Evolutionary conservation across 345 rosid species (phyloP).

Genomic region (Eucalyptus rudis): DNA sequence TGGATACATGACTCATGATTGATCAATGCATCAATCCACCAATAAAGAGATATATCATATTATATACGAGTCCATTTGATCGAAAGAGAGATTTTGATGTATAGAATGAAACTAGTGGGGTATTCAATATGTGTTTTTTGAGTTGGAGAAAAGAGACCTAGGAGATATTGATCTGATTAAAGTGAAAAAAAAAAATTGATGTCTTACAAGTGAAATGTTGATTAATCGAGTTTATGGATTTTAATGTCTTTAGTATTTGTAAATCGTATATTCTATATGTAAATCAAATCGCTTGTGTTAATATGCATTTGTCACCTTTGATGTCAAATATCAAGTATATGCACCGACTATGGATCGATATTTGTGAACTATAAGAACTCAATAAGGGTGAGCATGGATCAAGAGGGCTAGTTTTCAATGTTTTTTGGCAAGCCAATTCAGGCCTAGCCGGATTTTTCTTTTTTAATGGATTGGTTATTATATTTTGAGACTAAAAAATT

Average conservation of each 20-base stretch:
- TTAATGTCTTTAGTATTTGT: not conserved
- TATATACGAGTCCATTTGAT: not conserved
- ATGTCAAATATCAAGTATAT: not conserved
- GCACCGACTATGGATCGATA: not conserved
- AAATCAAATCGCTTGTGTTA: not conserved
- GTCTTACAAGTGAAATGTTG: not conserved
- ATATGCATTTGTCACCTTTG: not conserved
- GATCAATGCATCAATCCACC: no score
- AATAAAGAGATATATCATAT: no score
- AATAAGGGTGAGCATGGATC: not conserved
- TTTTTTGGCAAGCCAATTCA: no score
- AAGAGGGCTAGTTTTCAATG: no score
- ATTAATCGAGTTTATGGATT: not conserved
- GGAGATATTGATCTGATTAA: not conserved
- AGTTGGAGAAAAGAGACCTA: not conserved
- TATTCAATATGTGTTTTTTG: rapidly evolving
- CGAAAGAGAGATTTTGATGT: not conserved
- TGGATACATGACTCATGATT: no score
- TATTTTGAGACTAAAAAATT: no score
- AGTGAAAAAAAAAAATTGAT: not conserved
- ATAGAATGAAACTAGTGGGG: not conserved
- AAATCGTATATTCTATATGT: not conserved
- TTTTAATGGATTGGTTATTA: no score
- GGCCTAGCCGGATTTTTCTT: no score
- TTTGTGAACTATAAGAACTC: not conserved